These are phyloP conservation scores for Tetrapisispora phaffii DNA, from an alignment of 805 yeast species.

Conservation along the genomic window DNA sequence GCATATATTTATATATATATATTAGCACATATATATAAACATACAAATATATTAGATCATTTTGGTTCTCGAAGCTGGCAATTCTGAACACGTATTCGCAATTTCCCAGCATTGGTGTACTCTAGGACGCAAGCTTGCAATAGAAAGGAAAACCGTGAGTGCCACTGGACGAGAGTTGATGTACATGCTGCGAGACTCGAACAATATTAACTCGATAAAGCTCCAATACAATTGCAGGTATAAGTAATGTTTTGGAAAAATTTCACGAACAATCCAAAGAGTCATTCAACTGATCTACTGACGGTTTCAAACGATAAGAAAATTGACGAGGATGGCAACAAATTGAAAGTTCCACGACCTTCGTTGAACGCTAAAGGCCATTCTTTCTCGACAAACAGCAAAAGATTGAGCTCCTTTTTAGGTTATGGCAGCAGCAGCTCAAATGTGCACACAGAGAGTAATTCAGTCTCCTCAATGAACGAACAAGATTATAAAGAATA, in stretches of 20 bases:
- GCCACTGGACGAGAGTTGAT: not conserved
- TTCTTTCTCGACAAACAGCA: constrained; percentile 94
- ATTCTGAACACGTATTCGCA: too few species aligned
- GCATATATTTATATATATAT: not conserved
- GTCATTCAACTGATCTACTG: constrained; percentile 25
- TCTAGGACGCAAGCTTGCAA: too few species aligned
- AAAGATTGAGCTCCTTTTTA: constrained; percentile 36
- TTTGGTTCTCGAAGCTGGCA: too few species aligned
- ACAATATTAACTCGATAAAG: too few species aligned
- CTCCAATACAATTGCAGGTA: not conserved
- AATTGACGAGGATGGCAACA: not conserved
- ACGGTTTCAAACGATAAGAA: not conserved
- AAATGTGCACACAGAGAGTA: constrained; percentile 86
- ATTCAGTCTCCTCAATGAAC: constrained; percentile 13
- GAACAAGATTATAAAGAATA: constrained; percentile 21
- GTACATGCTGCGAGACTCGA: not conserved
- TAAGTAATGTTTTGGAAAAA: constrained; percentile 23
- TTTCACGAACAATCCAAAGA: constrained; percentile 25
- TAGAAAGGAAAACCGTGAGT: too few species aligned
- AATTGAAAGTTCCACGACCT: not conserved
- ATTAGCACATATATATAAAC: too few species aligned
- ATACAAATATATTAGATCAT: not conserved
- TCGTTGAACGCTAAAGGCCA: constrained; percentile 1
- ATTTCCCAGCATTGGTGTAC: too few species aligned
- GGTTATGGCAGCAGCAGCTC: constrained; percentile 72